Evolutionary conservation across 2,329 filamentous ascomycete genomes (phyloP).

Genomic region (Pseudogymnoascus destructans): DNA sequence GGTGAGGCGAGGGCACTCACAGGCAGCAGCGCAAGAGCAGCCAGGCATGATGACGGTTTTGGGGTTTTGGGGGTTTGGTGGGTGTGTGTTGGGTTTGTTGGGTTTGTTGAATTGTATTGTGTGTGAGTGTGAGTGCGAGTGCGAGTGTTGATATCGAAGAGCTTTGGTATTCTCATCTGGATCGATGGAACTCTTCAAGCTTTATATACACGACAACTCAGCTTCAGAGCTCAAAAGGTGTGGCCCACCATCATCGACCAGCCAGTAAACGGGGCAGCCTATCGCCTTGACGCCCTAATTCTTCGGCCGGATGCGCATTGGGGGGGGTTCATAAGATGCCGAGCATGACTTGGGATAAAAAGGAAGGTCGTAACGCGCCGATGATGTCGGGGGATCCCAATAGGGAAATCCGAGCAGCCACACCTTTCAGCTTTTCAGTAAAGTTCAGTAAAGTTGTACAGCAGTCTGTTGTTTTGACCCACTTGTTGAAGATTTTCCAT

Average conservation of each 20-base stretch:
- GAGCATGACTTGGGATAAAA: slow-evolving; percentile 5
- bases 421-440: background rate
- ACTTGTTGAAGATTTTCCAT: background rate
- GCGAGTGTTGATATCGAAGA: background rate
- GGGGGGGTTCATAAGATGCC: background rate
- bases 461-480: background rate
- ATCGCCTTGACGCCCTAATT: background rate
- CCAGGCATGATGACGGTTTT: background rate
- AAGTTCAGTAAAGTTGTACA: background rate
- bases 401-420: background rate
- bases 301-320: background rate
- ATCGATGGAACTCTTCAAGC: background rate
- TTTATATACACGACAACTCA: background rate
- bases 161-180: background rate
- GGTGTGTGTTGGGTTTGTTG: slow-evolving; percentile 1
- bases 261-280: background rate
- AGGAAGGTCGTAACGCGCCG: slow-evolving; percentile 4
- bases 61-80: background rate
- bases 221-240: background rate
- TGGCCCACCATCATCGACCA: background rate
- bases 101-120: background rate
- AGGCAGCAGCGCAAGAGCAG: background rate
- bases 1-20: background rate
- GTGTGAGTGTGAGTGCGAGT: background rate
- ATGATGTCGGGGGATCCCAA: background rate